Evolutionary conservation across 1,284 basidiomycete species (phyloP), one percentile per base, ranked within the genome.

Genomic region (Cryptococcus sp.): DNA sequence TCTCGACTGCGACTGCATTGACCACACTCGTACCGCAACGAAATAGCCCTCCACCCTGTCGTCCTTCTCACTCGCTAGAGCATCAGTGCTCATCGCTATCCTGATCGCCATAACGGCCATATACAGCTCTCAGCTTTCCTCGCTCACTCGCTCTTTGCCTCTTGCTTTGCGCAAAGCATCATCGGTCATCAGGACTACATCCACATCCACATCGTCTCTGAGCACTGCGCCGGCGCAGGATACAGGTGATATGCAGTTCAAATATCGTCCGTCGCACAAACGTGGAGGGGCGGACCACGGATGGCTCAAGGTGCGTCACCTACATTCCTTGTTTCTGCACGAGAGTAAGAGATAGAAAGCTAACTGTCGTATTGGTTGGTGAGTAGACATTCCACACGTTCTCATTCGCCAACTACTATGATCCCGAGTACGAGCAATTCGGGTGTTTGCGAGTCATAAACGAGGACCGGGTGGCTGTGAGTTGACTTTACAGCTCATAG

Each of bases 281-380:
- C 84, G 92, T 45, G 91, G 91, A 8, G 79, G 88, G 54, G 89
- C 88, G 15, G 85, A 95, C 74, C 91, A 93, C 68, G 81, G 86
- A 22, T 97, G 93, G 93, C 81, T 97, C 50, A 93, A 93, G 81
- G 87, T 88, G 0, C 90, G 91, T 82, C 87, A 20, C 38, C 17
- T 38, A 31, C n/a, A 25, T 25, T 6, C 25, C 25, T 6, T 25
- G 25, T 25, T 25, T 25, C 25, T 25, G 25, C 25, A 3, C 5
- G 13, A 38, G 39, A 42, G 31, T 13, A 20, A 38, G 39, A 42
- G 31, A 41, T 46, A n/a, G 25, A 23, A 25, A 20, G 15, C 49
- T 47, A 35, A 56, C 20, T 52, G 16, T 19, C 2, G 31, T 35
- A 5, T 2, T 35, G 31, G 5, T 47, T 61, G 47, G 57, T 44